phyloP scores from a whole-genome alignment of 2,329 filamentous ascomycete species.

The Paracorniculantispora psalliotae region DNA sequence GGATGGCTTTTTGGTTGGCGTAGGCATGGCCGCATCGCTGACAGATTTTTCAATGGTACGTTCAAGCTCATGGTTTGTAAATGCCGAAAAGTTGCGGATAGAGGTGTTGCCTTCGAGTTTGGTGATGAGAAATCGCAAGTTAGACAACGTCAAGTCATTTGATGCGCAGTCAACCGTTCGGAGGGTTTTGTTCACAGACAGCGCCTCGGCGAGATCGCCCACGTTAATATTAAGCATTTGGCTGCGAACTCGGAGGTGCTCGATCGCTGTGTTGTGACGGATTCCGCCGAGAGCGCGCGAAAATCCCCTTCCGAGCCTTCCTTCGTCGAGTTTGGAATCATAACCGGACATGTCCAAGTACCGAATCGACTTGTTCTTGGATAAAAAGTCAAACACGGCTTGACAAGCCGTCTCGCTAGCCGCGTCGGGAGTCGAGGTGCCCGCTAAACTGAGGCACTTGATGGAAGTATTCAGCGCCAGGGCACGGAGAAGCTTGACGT shows the following conservation, averaged over 20 bases:
- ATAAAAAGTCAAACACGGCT: slow-evolving; percentile 46
- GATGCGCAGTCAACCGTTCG: slow-evolving; percentile 50
- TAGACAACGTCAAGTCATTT: slow-evolving; percentile 51
- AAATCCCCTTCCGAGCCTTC: slow-evolving; percentile 49
- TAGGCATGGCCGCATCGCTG: slow-evolving; percentile 24
- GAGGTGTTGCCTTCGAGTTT: slow-evolving; percentile 38
- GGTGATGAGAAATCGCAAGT: slow-evolving; percentile 42
- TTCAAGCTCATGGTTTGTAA: slow-evolving; percentile 33
- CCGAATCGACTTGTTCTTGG: slow-evolving; percentile 45
- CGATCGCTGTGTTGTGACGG: slow-evolving; percentile 37
- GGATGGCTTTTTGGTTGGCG: slow-evolving; percentile 27
- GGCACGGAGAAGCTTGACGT: slow-evolving; percentile 45
- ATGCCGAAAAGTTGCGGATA: slow-evolving; percentile 41
- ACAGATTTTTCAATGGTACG: slow-evolving; percentile 31
- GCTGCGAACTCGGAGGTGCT: slow-evolving; percentile 51
- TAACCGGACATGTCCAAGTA: slow-evolving; percentile 54
- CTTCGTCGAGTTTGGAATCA: slow-evolving; percentile 53
- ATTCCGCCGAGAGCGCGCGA: slow-evolving; percentile 46
- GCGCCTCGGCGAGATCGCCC: slow-evolving; percentile 46
- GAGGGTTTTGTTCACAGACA: slow-evolving; percentile 44
- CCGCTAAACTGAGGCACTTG: slow-evolving; percentile 48
- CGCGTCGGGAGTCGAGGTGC: slow-evolving; percentile 46
- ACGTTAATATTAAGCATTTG: slow-evolving; percentile 52
- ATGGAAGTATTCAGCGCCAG: slow-evolving; percentile 47
- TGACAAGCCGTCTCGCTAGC: slow-evolving; percentile 42